Base-by-base conservation (phyloP, 345 rosid genomes). In the Eucalyptus erythrocorys region DNA sequence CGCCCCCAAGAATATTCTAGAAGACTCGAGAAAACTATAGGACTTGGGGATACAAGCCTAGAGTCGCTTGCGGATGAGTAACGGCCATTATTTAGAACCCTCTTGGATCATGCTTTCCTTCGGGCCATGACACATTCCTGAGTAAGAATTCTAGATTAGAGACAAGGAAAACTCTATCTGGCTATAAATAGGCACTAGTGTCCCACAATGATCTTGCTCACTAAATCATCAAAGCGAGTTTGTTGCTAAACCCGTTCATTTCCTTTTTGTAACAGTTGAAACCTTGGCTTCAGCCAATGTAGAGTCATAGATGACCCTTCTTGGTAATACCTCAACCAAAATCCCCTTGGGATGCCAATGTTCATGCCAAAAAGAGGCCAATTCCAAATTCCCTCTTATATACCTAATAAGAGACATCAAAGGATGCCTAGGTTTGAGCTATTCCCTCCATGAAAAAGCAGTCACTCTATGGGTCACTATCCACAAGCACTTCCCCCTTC, bases 1-100 rank as follows among this genome's bases (percentile, higher is more conserved):
- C 2, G 1, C 50, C 6, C 50, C 2, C 2, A 48, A 1, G 6
- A 48, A 0, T 48, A 48, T 48, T 48, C 1, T 13, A 13, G 13
- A 48, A 48, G 5, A 48, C 50, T 48, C 6, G 16, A 13, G 17
- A 48, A 48, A 48, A 48, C 50, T 48, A 2, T 48, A 5, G 17
- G 2, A 48, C 17, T 48, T 0, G 0, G 3, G 6, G 17, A 48
- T 48, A 48, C 17, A 48, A 48, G 1, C 15, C 3, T 3, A 48
- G 5, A 6, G 50, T 48, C 17, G 6, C 6, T 48, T 48, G 17
- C 3, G 50, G 17, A 49, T 49, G 7, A 14, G 1, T 49, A 17
- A 49, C 1, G 3, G 1, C 51, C 1, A 6, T 49, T 7, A 4
- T 49, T 49, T 49, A 49, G 3, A 49, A 49, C 6, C 0, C 51